Evolutionary conservation across 2,329 filamentous ascomycete species (phyloP).

Genomic region (Didymellaceae sp.): DNA sequence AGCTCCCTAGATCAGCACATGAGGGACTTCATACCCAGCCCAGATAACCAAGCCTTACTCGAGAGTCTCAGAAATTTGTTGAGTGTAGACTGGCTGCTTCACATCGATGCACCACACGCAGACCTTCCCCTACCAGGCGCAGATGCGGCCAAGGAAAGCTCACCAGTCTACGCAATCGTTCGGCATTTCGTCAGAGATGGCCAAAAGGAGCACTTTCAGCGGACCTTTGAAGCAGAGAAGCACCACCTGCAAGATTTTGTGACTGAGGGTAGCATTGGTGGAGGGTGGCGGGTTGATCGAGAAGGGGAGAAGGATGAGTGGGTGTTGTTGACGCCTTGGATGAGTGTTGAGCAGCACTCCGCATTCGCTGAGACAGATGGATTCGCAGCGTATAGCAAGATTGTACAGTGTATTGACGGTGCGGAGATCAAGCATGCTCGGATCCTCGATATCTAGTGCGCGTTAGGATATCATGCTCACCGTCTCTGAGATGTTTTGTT

Average conservation of each 20-base stretch:
- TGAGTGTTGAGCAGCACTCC: conserved; percentile 43
- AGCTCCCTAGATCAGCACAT: conserved; percentile 51
- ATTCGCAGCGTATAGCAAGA: conserved; percentile 36
- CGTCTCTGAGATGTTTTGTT: too few species aligned
- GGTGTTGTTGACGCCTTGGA: conserved; percentile 52
- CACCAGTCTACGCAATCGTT: conserved; percentile 39
- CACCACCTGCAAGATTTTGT: conserved; percentile 35
- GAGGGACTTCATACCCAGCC: conserved; percentile 52
- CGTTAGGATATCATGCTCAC: too few species aligned
- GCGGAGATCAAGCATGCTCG: conserved; percentile 37
- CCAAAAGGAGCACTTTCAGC: conserved; percentile 33
- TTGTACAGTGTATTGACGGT: conserved; percentile 24
- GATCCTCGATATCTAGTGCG: conserved; percentile 26
- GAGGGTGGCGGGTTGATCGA: conserved; percentile 52
- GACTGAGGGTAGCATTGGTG: conserved; percentile 37
- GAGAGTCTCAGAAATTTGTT: conserved; percentile 46
- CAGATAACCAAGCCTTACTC: conserved; percentile 52
- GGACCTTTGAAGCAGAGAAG: conserved; percentile 33
- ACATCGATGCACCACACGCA: conserved; percentile 50
- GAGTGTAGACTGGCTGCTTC: conserved; percentile 53
- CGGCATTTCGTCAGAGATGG: conserved; percentile 43
- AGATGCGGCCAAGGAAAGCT: background rate
- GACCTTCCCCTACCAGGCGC: conserved; percentile 35
- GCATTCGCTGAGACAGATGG: conserved; percentile 44
- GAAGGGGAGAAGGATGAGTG: conserved; percentile 49